Percentiles rank a stretch among this genome's conserved stretches.
Evolutionary conservation across 2,329 filamentous ascomycete genomes (phyloP).

Genomic region (Sporothrix humicola): DNA sequence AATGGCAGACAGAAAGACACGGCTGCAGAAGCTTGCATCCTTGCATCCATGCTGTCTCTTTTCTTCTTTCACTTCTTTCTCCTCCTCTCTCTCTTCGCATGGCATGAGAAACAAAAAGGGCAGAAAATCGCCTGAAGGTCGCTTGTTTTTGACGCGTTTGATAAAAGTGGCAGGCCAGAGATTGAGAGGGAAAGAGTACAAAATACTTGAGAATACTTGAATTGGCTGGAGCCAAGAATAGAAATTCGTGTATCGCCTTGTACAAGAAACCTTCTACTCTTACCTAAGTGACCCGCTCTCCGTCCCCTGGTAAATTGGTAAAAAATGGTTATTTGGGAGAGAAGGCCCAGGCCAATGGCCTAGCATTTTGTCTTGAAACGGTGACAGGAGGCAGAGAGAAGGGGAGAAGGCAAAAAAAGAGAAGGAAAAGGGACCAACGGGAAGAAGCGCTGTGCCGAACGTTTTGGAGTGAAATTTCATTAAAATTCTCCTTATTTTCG

Average conservation of each 20-base stretch:
- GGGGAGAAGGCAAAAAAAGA: background rate
- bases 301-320: background rate
- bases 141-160: conserved; percentile 27
- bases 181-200: background rate
- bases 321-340: background rate
- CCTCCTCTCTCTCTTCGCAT: background rate
- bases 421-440: background rate
- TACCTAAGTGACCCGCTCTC: background rate
- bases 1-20: background rate
- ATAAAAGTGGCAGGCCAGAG: background rate
- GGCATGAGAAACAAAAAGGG: background rate
- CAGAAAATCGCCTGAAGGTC: background rate
- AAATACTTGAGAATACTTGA: background rate
- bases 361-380: conserved; percentile 7
- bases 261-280: background rate
- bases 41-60: background rate
- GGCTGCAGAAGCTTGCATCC: background rate
- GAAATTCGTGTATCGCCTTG: background rate
- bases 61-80: background rate
- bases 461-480: background rate
- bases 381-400: background rate
- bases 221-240: no score
- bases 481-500: background rate
- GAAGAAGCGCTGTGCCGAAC: conserved; percentile 22
- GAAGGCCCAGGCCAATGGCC: background rate